These are phyloP conservation scores for Chlamydomonas sphaeroides DNA, from an alignment of 139 green algal species.

Conservation along the genomic window DNA sequence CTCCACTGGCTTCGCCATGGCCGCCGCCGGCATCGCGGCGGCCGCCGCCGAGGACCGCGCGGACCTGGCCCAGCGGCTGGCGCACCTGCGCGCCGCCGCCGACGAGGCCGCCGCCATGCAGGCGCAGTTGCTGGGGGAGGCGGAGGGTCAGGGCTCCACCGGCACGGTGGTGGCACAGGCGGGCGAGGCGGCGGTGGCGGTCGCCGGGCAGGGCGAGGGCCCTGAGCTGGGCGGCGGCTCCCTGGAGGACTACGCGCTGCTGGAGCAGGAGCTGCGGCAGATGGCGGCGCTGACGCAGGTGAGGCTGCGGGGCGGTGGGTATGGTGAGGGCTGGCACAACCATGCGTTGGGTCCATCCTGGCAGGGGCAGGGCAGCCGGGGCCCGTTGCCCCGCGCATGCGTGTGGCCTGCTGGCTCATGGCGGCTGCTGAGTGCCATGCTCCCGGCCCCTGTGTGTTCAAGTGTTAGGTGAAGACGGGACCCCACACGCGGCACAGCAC, in stretches of 20 bases:
- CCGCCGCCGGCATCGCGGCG: conserved; percentile 12
- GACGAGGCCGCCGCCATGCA: not conserved
- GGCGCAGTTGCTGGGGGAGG: conserved; percentile 16
- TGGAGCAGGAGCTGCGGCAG: conserved; percentile 42
- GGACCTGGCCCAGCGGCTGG: conserved; percentile 19
- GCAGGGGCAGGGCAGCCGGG: too few species aligned
- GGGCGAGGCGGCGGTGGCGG: not conserved
- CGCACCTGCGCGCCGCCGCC: not conserved
- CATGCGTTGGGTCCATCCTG: too few species aligned
- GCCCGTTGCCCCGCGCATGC: too few species aligned
- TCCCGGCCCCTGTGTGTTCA: too few species aligned
- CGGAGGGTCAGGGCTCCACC: not conserved
- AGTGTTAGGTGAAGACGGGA: too few species aligned
- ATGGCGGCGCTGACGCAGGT: not conserved
- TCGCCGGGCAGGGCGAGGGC: not conserved
- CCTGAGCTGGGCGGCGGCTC: not conserved
- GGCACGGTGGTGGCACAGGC: not conserved
- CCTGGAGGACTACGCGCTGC: conserved; percentile 18
- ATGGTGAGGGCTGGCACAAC: too few species aligned
- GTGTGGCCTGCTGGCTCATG: not conserved
- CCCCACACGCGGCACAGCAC: too few species aligned
- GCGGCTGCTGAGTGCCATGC: too few species aligned
- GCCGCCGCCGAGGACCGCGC: not conserved
- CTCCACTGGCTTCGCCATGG: not conserved
- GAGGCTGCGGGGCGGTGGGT: not conserved